phyloP scores from a whole-genome alignment of 108 stramenopile genomes.

The Cyclotella kingstonii region DNA sequence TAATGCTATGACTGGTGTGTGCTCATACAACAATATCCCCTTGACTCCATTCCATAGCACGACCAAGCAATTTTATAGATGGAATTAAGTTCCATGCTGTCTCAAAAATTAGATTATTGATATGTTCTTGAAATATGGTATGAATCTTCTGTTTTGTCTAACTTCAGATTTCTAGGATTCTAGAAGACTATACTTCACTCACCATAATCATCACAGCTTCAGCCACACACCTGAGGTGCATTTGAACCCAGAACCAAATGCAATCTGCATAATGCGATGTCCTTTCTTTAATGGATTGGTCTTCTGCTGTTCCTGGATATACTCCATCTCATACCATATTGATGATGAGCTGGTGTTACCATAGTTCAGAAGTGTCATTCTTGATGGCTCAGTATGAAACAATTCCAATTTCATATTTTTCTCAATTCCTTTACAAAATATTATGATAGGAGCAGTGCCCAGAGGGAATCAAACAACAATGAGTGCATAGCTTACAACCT shows the following conservation, averaged over 20 bases:
- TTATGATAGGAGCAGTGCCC: slow-evolving; percentile 6
- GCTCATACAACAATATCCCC: too few species aligned
- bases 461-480: neutral
- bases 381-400: slow-evolving; percentile 93
- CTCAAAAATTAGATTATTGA: too few species aligned
- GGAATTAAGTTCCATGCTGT: too few species aligned
- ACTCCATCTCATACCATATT: slow-evolving; percentile 98
- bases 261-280: slow-evolving; percentile 92
- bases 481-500: too few species aligned
- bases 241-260: slow-evolving; percentile 98
- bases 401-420: slow-evolving; percentile 93
- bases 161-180: too few species aligned
- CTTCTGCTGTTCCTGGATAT: slow-evolving; percentile 89
- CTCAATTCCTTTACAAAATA: slow-evolving; percentile 74
- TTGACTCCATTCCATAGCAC: too few species aligned
- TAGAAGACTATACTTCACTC: too few species aligned
- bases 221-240: slow-evolving; percentile 98
- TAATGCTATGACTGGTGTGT: too few species aligned
- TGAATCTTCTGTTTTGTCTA: too few species aligned
- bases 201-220: slow-evolving; percentile 52
- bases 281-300: slow-evolving; percentile 88
- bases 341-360: slow-evolving; percentile 96
- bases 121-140: too few species aligned
- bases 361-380: slow-evolving; percentile 88
- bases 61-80: too few species aligned